Percentiles rank a stretch among this genome's conserved stretches.
Conservation (phyloP, 176 grass and related monocot species). For the Eragrostis curvula region DNA sequence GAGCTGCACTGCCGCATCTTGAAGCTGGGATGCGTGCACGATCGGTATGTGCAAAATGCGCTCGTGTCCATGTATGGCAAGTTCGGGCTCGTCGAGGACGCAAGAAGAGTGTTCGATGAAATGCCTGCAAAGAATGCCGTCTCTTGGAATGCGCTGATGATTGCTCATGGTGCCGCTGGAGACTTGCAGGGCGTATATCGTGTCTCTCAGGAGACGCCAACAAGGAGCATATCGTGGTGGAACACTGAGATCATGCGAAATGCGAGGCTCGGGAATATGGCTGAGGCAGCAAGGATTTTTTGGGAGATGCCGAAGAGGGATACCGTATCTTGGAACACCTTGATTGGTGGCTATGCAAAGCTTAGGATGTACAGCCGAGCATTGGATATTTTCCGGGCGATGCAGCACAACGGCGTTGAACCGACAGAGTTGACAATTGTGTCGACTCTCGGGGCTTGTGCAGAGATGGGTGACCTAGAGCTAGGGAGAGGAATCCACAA, state of each 20-base stretch:
- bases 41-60: conserved; percentile 60
- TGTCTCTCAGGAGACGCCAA: conserved; percentile 43
- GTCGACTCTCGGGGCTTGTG: conserved; percentile 60
- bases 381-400: conserved; percentile 55
- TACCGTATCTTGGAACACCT: conserved; percentile 65
- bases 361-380: conserved; percentile 37
- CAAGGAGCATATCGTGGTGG: conserved; percentile 64
- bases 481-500: conserved; percentile 56
- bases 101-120: conserved; percentile 66
- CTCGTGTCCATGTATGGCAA: conserved; percentile 68
- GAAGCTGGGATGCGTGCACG: conserved; percentile 31
- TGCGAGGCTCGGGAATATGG: conserved; percentile 44
- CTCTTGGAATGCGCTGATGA: conserved; percentile 61
- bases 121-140: conserved; percentile 47
- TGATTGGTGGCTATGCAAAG: conserved; percentile 61
- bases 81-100: conserved; percentile 34
- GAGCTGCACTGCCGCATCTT: conserved; percentile 57
- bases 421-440: conserved; percentile 66
- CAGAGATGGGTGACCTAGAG: conserved; percentile 48
- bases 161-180: conserved; percentile 45
- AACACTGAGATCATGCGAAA: conserved; percentile 60
- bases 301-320: conserved; percentile 59
- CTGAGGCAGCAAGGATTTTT: conserved; percentile 48
- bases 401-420: conserved; percentile 49
- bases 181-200: conserved; percentile 36